Evolutionary conservation across 2,329 filamentous ascomycete species (phyloP), one percentile per base, ranked within the genome.

Genomic region (Apiospora phragmitis): DNA sequence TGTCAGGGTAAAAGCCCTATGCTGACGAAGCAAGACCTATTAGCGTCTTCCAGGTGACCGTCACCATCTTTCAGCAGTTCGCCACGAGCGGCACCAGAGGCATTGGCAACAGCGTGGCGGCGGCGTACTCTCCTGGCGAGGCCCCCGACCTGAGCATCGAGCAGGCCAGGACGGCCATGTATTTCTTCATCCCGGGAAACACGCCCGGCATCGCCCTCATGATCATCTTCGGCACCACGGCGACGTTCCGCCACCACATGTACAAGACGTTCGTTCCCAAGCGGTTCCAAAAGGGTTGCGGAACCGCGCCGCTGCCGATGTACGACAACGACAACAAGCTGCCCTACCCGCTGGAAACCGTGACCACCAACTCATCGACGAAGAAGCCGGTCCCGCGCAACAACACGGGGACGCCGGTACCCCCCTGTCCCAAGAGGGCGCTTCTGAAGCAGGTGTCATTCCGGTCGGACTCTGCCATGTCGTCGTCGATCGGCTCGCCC

Each of bases 161-260:
- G n/a, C 74, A 70, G 26, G 74, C 74, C 4, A 45, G 67, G 32
- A 67, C 67, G 16, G 71, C 71, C 8, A 47, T 75, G 38, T 70
- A 71, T n/a, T 67, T 76, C 12, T 74, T 72, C 69, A 73, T 76
- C 24, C 75, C 75, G 1, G 74, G 75, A 4, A 76, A 75, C 41
- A 72, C 73, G 9, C 74, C 75, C 16, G 75, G 74, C 8, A 72
- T 76, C 0, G 75, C 72, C 9, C 41, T 74, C 1, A 75, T 75
- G 49, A 18, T 76, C 21, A 72, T 76, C 9, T 76, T 76, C 35
- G 75, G 75, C 24, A 76, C 74, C 41, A 76, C 75, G 24, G 66
- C 72, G 4, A 70, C 74, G 7, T 76, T 74, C 47, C 71, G 74
- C 6, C 62, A 59, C 18, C 73, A 76, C 62, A 72, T 76, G 43